Percentiles rank a stretch among this genome's conserved stretches.
Conservation (phyloP, 2,329 filamentous ascomycete species). For the Pyricularia sp. region DNA sequence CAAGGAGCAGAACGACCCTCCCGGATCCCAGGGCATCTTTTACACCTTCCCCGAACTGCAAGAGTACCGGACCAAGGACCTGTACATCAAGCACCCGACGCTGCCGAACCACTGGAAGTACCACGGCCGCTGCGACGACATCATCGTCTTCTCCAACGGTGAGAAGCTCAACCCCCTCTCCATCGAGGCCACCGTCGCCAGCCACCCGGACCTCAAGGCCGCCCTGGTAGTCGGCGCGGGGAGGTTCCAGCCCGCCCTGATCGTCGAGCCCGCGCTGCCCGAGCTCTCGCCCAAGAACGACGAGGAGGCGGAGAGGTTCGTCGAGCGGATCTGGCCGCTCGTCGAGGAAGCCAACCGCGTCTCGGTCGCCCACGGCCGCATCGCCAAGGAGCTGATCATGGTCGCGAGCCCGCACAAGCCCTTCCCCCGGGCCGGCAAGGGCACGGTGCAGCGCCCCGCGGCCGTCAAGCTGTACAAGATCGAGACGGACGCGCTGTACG, state of each 20-base stretch:
- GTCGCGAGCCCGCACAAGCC: conserved; percentile 30
- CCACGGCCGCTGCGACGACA: conserved; percentile 28
- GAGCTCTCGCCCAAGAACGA: conserved; percentile 15
- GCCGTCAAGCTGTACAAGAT: conserved; percentile 30
- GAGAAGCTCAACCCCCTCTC: conserved; percentile 40
- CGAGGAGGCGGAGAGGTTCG: conserved; percentile 18
- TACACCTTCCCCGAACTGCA: conserved; percentile 27
- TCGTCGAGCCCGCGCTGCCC: conserved; percentile 30
- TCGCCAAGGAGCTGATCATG: conserved; percentile 27
- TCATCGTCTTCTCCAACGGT: conserved; percentile 40
- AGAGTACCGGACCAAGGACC: conserved; percentile 34
- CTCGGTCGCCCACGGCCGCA: conserved; percentile 35
- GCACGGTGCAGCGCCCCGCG: conserved; percentile 30
- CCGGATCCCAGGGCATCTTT: conserved; percentile 27
- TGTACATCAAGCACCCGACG: conserved; percentile 30
- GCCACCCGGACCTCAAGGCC: conserved; percentile 28
- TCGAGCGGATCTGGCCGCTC: conserved; percentile 33
- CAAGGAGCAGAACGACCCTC: conserved; percentile 23
- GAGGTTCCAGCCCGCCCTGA: conserved; percentile 34
- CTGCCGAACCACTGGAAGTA: conserved; percentile 25
- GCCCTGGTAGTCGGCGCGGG: conserved; percentile 35
- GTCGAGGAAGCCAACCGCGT: conserved; percentile 32
- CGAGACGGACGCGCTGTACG: conserved; percentile 33
- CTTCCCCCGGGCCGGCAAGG: conserved; percentile 34
- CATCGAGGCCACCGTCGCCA: conserved; percentile 29